phyloP scores from a whole-genome alignment of 148 eudicot species.

The Hydrangea macrophylla region DNA sequence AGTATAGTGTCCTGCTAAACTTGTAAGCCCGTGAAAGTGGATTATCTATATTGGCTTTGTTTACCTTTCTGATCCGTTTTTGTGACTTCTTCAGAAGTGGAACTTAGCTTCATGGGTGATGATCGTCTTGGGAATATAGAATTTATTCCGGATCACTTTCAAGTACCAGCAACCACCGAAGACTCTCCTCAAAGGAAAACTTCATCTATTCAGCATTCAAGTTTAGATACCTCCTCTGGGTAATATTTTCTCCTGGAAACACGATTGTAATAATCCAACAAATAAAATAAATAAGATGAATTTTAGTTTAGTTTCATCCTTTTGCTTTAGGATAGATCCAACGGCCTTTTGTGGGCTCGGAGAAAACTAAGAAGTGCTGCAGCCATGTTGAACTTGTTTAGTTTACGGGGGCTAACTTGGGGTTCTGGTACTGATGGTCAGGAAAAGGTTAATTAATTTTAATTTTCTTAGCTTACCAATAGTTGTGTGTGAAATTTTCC shows the following conservation, averaged over 20 bases:
- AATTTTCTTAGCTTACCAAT: not conserved
- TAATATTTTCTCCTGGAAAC: constrained; percentile 17
- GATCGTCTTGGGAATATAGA: constrained; percentile 65
- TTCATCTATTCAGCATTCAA: constrained; percentile 29
- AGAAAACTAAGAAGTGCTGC: constrained; percentile 49
- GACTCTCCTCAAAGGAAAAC: constrained; percentile 23
- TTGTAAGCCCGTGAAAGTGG: not conserved
- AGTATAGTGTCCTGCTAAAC: too few species aligned
- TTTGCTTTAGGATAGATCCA: constrained; percentile 38
- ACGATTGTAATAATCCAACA: not conserved
- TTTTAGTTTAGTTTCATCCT: constrained; percentile 24
- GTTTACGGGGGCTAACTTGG: constrained; percentile 59
- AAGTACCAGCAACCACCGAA: constrained; percentile 33
- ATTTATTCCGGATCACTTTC: constrained; percentile 69
- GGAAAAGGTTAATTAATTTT: constrained; percentile 57
- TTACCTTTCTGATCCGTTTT: not conserved
- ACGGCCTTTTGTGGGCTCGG: constrained; percentile 33
- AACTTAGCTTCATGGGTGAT: constrained; percentile 68
- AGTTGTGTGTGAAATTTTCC: not conserved
- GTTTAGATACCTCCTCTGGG: constrained; percentile 37
- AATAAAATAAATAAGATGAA: constrained; percentile 1
- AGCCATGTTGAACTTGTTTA: constrained; percentile 74
- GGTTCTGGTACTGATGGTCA: constrained; percentile 53
- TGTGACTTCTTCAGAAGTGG: not conserved
- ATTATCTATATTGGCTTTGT: too few species aligned